Percentiles rank a stretch among this genome's conserved stretches.
Conservation (phyloP, 2,329 filamentous ascomycete genomes). For the Mycosphaerella sp. region DNA sequence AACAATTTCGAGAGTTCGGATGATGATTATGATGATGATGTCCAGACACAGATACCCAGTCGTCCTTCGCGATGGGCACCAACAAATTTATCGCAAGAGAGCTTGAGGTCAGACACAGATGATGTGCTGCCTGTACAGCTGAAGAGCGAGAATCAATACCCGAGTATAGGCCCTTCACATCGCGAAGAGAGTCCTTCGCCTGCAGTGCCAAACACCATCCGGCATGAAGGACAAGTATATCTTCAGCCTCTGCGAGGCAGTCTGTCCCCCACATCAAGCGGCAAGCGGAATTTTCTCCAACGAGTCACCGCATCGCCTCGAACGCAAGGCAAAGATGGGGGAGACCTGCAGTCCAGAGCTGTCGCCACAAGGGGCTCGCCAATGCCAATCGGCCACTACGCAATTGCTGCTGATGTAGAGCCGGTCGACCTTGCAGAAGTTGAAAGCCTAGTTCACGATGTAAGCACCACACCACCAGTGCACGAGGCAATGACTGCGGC, state of each 20-base stretch:
- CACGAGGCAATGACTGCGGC: background rate
- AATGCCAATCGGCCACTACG: conserved; percentile 47
- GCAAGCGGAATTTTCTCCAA: conserved; percentile 57
- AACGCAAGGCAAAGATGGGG: conserved; percentile 27
- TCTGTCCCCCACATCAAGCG: conserved; percentile 24
- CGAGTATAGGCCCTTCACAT: no score
- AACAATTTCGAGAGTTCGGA: conserved; percentile 24
- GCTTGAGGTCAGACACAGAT: background rate
- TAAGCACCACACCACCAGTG: conserved; percentile 15
- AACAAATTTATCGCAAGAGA: conserved; percentile 15
- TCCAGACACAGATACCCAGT: conserved; percentile 10
- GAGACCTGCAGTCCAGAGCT: conserved; percentile 7
- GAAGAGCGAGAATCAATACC: no score
- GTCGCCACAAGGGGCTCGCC: conserved; percentile 8
- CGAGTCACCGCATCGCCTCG: conserved; percentile 39
- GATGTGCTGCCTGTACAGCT: background rate
- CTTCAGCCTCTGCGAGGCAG: conserved; percentile 23
- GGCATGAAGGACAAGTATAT: background rate
- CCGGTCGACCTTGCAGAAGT: conserved; percentile 42
- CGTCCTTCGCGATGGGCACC: conserved; percentile 20
- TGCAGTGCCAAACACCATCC: background rate
- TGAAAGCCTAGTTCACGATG: conserved; percentile 42
- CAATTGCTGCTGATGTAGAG: conserved; percentile 47
- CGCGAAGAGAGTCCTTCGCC: background rate
- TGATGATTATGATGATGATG: conserved; percentile 26